These are phyloP conservation scores for Trypethelium eluteriae DNA, from an alignment of 495 filamentous ascomycete genomes.

Conservation along the genomic window DNA sequence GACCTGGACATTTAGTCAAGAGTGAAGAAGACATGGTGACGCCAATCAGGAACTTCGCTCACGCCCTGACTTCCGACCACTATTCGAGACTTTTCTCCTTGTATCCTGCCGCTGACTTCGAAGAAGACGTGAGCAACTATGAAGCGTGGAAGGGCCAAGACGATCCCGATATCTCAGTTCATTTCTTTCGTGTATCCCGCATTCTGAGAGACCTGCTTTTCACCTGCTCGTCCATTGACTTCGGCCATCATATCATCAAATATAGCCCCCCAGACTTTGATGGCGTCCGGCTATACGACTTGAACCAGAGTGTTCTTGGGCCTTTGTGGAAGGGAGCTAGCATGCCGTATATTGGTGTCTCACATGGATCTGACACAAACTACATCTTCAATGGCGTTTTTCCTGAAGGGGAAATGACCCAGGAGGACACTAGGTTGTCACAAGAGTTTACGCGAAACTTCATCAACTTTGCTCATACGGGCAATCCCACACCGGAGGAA, in stretches of 20 bases:
- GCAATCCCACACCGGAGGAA: not conserved
- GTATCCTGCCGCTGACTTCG: slow-evolving; percentile 27
- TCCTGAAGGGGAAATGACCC: slow-evolving; percentile 21
- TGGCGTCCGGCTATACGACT: slow-evolving; percentile 23
- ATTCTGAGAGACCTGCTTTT: slow-evolving; percentile 33
- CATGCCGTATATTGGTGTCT: slow-evolving; percentile 29
- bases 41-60: not conserved
- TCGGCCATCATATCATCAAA: slow-evolving; percentile 25
- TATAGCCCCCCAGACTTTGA: slow-evolving; percentile 7
- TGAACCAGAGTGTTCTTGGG: slow-evolving; percentile 33
- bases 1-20: slow-evolving; percentile 11
- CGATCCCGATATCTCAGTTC: slow-evolving; percentile 23
- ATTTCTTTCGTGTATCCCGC: slow-evolving; percentile 31
- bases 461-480: slow-evolving; percentile 15
- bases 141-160: slow-evolving; percentile 14
- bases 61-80: not conserved
- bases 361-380: slow-evolving; percentile 31
- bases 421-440: slow-evolving; percentile 24
- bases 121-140: slow-evolving; percentile 22
- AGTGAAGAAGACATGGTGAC: not conserved
- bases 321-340: slow-evolving; percentile 23
- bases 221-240: slow-evolving; percentile 31
- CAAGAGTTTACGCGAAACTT: slow-evolving; percentile 5
- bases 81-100: slow-evolving; percentile 23
- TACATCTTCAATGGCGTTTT: slow-evolving; percentile 32